Percentiles rank a stretch among this genome's conserved stretches.
These are phyloP conservation scores for Balamuthia mandrillaris DNA, from an alignment of 208 protist genomes.

Conservation along the genomic window DNA sequence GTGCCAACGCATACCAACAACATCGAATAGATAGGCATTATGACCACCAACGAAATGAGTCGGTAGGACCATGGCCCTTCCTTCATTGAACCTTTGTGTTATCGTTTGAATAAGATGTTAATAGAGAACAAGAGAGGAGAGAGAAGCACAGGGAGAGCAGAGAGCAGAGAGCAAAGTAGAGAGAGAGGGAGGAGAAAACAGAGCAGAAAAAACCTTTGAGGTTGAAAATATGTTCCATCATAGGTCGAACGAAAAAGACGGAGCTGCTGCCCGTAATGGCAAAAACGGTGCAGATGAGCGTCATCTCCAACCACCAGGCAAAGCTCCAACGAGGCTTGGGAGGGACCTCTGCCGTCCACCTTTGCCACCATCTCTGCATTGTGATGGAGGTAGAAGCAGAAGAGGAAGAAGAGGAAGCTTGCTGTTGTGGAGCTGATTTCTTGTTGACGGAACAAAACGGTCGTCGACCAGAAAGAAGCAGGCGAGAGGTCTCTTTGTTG, in stretches of 20 bases:
- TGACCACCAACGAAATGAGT: not conserved
- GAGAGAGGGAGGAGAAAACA: not conserved
- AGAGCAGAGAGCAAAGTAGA: not conserved
- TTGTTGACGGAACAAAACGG: too few relatives aligned
- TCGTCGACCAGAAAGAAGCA: too few relatives aligned
- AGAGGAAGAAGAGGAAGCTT: too few relatives aligned
- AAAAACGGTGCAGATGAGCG: slow-evolving; percentile 11
- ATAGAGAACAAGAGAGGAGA: too few relatives aligned
- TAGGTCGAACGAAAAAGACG: not conserved
- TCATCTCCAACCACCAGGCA: not conserved
- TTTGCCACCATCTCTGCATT: too few relatives aligned
- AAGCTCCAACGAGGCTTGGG: not conserved
- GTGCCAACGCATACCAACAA: slow-evolving; percentile 10
- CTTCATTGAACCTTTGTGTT: slow-evolving; percentile 1
- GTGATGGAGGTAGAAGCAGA: too few relatives aligned
- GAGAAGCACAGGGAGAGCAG: not conserved
- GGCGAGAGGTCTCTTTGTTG: too few relatives aligned
- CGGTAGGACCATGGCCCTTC: slow-evolving; percentile 27
- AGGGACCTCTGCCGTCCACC: not conserved
- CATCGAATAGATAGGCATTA: slow-evolving; percentile 20
- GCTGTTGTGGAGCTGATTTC: too few relatives aligned
- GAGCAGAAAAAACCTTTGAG: not conserved
- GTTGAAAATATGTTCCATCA: not conserved
- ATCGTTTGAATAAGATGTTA: too few relatives aligned
- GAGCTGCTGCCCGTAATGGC: not conserved